Evolutionary conservation across 2,329 filamentous ascomycete genomes (phyloP), one percentile per base, ranked within the genome.

Genomic region (Periconia digitata): DNA sequence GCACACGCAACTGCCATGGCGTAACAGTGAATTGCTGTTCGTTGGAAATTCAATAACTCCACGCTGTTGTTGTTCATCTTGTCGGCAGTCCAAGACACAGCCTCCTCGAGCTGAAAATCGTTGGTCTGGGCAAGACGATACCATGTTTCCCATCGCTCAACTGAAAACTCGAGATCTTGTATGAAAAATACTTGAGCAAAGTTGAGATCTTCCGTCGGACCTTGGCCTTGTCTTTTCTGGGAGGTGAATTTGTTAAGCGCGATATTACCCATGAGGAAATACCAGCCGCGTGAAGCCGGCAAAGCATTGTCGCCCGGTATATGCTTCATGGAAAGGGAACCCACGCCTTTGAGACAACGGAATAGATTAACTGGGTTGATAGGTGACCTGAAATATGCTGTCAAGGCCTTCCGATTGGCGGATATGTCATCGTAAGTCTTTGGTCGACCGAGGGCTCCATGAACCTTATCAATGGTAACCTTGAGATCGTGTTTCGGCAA

Each of bases 401-500:
- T 87, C 47, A 94, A 86, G 54, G 95, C 85, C 45, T 90, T 86
- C 47, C 90, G 80, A 69, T 99, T 99, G 68, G 94, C 87, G n/a
- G 86, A 81, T 72, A 95, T 86, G 52, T 91, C 85, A 5, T 89
- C 83, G 1, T 86, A 87, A 12, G 86, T 83, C 68, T 92, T 96
- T 22, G 87, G 83, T 16, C 76, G 72, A 1, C 90, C 90, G 45
- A 97, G 86, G 5, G 89, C 86, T 57, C 90, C 85, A 67, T 97
- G 92, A 72, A 99, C 90, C 58, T 92, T 91, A 50, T 99, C 94
- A 49, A 99, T 94, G 0, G 91, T 90, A 15, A 80, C 84, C 67
- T 92, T 95, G 45, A 99, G 77, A 47, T 97, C 90, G 15, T 91
- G 94, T 69, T 95, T 97, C 15, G 91, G 83, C 16, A 97, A 75